Evolutionary conservation across 495 filamentous ascomycete genomes (phyloP), one percentile per base, ranked within the genome.

Genomic region (Aspergillus haitiensis): DNA sequence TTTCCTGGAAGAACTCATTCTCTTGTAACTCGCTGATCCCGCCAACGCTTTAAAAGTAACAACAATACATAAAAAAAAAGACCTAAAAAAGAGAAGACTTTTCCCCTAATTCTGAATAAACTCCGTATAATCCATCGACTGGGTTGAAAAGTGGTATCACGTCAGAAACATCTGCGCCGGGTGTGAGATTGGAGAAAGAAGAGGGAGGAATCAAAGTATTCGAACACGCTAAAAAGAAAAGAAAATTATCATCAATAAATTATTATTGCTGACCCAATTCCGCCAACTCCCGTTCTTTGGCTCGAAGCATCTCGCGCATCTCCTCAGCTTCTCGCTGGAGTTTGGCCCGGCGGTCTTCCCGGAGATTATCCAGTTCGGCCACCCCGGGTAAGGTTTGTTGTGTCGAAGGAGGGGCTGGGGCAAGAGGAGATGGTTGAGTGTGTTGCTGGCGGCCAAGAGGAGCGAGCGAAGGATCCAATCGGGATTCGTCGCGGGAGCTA

Each of bases 201-300:
- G 36, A 48, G 35, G 51, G 35, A 58, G 40, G 16, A 39, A 21
- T 31, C 32, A 49, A 46, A 37, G 32, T 37, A 16, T 32, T 18
- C 15, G 33, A 34, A 32, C 44, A 18, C 44, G 44, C 15, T 47
- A 21, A 12, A 54, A 6, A 32, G 21, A 34, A 33, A 27, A 27
- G 21, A 27, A 27, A 27, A 27, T 27, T 27, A 44, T 46, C n/a
- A 35, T 11, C 10, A 16, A 37, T 10, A 9, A 18, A 27, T 54
- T 35, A 52, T 67, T 31, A 67, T 67, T 62, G 64, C 7, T 72
- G 69, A 51, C 72, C 80, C 63, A 92, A 70, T 64, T 88, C 88
- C 31, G 88, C 88, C 57, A 95, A 71, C 58, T 95, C 91, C 52
- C 86, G 81, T 71, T 96, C 90, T 68, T 91, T 93, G 21, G 84